phyloP scores from a whole-genome alignment of 352 stramenopile species.

The Thalassiosira ordinaria region DNA sequence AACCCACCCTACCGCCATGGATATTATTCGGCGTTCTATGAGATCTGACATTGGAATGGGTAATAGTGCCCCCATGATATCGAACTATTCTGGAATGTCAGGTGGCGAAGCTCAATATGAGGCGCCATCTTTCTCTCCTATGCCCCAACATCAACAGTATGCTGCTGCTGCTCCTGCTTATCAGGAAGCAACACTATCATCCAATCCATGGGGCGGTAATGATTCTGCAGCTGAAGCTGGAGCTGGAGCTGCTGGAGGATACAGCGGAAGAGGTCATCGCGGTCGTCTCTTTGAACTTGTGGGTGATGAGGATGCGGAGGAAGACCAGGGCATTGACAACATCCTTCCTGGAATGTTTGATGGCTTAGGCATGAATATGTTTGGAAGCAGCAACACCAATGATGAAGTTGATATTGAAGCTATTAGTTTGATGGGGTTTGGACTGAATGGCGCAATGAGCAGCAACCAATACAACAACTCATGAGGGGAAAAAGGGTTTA shows the following conservation, averaged over 20 bases:
- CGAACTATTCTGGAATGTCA: constrained; percentile 32
- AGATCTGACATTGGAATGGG: constrained; percentile 39
- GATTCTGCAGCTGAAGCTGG: constrained; percentile 2
- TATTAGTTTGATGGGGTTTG: constrained; percentile 83
- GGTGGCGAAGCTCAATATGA: constrained; percentile 26
- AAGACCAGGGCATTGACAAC: constrained; percentile 64
- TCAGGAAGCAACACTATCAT: constrained; percentile 39
- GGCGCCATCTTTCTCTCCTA: constrained; percentile 27
- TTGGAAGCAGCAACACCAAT: constrained; percentile 61
- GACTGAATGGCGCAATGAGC: constrained; percentile 50
- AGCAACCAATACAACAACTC: constrained; percentile 34
- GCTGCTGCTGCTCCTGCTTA: constrained; percentile 18
- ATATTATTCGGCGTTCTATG: constrained; percentile 57
- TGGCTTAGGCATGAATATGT: constrained; percentile 80
- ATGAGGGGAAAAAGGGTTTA: constrained; percentile 7
- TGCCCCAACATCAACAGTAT: constrained; percentile 47
- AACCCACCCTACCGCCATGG: constrained; percentile 48
- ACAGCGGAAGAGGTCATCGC: constrained; percentile 52
- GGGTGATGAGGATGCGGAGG: constrained; percentile 74
- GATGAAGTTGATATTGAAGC: constrained; percentile 84
- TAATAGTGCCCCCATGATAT: constrained; percentile 27
- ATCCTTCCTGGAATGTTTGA: constrained; percentile 78
- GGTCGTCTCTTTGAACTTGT: constrained; percentile 83
- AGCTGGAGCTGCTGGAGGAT: background rate
- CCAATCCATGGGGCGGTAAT: constrained; percentile 31